These are phyloP conservation scores for Aspergillus sp. DNA, from an alignment of 2,329 filamentous ascomycete species.

Conservation along the genomic window DNA sequence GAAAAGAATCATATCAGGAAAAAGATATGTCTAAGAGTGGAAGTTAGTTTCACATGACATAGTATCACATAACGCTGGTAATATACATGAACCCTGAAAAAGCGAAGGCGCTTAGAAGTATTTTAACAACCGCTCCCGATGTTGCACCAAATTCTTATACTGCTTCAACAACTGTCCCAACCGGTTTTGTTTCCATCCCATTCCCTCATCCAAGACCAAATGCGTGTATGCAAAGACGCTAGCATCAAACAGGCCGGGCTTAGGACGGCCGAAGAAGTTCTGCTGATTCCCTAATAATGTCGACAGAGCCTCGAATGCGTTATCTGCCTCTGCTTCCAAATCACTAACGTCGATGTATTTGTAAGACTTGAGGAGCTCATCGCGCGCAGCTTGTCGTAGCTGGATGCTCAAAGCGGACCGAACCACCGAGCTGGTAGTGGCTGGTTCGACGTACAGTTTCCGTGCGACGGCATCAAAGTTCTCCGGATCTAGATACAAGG, in stretches of 20 bases:
- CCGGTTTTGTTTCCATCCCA: conserved; percentile 59
- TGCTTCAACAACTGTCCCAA: conserved; percentile 52
- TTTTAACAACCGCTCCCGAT: conserved; percentile 53
- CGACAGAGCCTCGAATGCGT: conserved; percentile 58
- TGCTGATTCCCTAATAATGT: conserved; percentile 50
- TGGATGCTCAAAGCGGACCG: conserved; percentile 57
- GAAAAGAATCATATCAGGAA: too few species aligned
- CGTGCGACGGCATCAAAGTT: conserved; percentile 62
- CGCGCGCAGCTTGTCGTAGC: conserved; percentile 64
- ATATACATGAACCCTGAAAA: not conserved
- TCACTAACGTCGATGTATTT: conserved; percentile 49
- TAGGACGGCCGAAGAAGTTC: conserved; percentile 54
- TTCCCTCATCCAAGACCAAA: conserved; percentile 59
- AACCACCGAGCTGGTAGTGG: conserved; percentile 56
- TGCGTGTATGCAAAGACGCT: conserved; percentile 85
- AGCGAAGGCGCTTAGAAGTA: conserved; percentile 38
- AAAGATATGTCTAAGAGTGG: too few species aligned
- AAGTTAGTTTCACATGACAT: conserved; percentile 6
- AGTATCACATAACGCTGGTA: not conserved
- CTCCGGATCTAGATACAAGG: conserved; percentile 65
- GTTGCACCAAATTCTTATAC: conserved; percentile 58
- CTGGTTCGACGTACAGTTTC: conserved; percentile 62
- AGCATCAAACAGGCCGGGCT: conserved; percentile 75
- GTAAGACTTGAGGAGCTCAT: conserved; percentile 62
- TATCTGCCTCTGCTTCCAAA: conserved; percentile 54